phyloP scores from a whole-genome alignment of 73 alveolate genomes.

The Effrenium voratum region DNA sequence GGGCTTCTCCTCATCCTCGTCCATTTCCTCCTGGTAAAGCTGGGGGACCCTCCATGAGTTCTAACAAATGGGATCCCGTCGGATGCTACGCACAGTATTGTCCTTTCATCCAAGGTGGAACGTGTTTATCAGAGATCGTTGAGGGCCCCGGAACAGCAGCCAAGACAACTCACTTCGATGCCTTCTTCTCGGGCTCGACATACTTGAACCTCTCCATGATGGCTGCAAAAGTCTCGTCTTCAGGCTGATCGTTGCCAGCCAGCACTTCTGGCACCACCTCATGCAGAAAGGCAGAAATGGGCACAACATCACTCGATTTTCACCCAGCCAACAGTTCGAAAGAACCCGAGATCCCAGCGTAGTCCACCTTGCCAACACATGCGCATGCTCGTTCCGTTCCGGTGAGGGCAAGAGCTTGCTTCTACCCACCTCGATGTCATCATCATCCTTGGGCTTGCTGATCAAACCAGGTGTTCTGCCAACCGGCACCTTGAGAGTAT shows the following conservation, averaged over 20 bases:
- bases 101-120: background rate
- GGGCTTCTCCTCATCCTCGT: slow-evolving; percentile 87
- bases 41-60: background rate
- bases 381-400: background rate
- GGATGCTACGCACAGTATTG: background rate
- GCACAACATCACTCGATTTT: background rate
- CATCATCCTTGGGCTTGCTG: slow-evolving; percentile 65
- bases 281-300: background rate
- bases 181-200: slow-evolving; percentile 79
- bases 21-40: slow-evolving; percentile 36
- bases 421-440: slow-evolving; percentile 39
- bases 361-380: slow-evolving; percentile 31
- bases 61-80: too few species aligned
- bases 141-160: background rate
- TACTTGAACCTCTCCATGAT: slow-evolving; percentile 90
- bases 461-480: slow-evolving; percentile 28
- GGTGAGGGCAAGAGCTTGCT: background rate
- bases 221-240: slow-evolving; percentile 89
- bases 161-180: background rate
- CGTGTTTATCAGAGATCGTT: background rate
- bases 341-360: slow-evolving; percentile 13
- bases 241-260: slow-evolving; percentile 91
- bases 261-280: slow-evolving; percentile 80
- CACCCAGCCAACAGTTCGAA: background rate
- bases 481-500: background rate